Evolutionary conservation across 768 basidiomycete species (phyloP).

Genomic region (Macrolepiota fuliginosa): DNA sequence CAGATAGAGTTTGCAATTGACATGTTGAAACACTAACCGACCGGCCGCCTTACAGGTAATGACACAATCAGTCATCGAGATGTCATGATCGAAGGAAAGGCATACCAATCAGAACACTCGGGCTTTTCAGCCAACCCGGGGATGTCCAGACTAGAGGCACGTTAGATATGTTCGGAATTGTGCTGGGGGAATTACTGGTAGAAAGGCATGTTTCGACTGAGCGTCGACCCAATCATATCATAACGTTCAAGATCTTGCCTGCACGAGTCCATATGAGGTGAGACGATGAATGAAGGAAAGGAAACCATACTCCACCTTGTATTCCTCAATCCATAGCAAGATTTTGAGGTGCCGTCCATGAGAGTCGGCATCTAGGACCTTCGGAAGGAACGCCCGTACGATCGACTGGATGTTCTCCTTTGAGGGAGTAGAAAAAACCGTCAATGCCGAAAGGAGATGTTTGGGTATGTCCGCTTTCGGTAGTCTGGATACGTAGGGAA

Average conservation of each 20-base stretch:
- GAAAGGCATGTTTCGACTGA: constrained; percentile 27
- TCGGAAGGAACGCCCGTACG: constrained; percentile 36
- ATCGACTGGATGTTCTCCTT: constrained; percentile 30
- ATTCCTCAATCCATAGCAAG: constrained; percentile 58
- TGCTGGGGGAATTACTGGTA: constrained; percentile 33
- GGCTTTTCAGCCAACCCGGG: constrained; percentile 56
- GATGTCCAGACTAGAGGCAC: constrained; percentile 20
- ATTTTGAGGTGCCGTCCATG: constrained; percentile 48
- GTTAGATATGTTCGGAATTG: neutral
- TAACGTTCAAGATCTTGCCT: constrained; percentile 41
- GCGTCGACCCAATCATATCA: constrained; percentile 31
- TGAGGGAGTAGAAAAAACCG: constrained; percentile 26
- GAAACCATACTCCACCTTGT: constrained; percentile 35
- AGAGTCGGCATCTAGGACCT: constrained; percentile 29
- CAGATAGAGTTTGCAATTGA: too few species aligned
- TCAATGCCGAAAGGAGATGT: constrained; percentile 22
- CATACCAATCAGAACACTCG: constrained; percentile 53
- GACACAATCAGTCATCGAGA: neutral
- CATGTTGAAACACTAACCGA: too few species aligned
- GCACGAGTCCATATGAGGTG: neutral
- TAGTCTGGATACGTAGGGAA: constrained; percentile 40
- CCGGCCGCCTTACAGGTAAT: constrained; percentile 42
- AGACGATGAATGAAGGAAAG: neutral
- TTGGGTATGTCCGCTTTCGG: constrained; percentile 38
- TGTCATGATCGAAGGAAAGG: neutral